Conservation (phyloP, 1,284 basidiomycete species). For the Ustilago cynodontis region DNA sequence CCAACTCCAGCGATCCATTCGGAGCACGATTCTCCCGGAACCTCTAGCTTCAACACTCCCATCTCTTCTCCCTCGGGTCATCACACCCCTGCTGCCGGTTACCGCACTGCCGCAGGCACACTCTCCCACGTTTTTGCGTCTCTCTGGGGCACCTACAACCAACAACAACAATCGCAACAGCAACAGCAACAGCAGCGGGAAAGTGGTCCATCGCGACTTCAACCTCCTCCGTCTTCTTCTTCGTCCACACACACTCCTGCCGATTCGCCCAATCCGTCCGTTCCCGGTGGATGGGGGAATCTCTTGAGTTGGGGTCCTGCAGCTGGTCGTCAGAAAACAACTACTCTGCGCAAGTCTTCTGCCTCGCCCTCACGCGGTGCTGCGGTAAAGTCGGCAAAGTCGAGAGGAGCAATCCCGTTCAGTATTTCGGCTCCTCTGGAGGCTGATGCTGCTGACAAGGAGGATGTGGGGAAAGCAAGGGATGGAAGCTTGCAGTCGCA, state of each 20-base stretch:
- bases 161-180: conserved; percentile 20
- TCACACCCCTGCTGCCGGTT: conserved; percentile 36
- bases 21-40: conserved; percentile 27
- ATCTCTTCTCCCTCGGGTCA: conserved; percentile 31
- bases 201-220: conserved; percentile 34
- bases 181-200: conserved; percentile 21
- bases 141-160: conserved; percentile 43
- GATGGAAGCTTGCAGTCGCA: not conserved
- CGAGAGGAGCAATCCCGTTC: conserved; percentile 47
- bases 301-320: conserved; percentile 50
- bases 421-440: conserved; percentile 36
- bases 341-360: conserved; percentile 21
- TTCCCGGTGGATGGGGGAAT: conserved; percentile 48
- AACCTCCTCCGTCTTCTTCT: conserved; percentile 12
- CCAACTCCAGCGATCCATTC: conserved; percentile 13
- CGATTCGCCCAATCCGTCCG: conserved; percentile 21
- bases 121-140: conserved; percentile 49
- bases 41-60: conserved; percentile 31
- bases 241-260: not conserved
- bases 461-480: not conserved
- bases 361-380: conserved; percentile 25
- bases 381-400: conserved; percentile 6
- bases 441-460: conserved; percentile 18
- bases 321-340: conserved; percentile 25
- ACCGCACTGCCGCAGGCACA: conserved; percentile 39